phyloP scores from a whole-genome alignment of 208 protist species.

The Vickermania ingenoplastis region DNA sequence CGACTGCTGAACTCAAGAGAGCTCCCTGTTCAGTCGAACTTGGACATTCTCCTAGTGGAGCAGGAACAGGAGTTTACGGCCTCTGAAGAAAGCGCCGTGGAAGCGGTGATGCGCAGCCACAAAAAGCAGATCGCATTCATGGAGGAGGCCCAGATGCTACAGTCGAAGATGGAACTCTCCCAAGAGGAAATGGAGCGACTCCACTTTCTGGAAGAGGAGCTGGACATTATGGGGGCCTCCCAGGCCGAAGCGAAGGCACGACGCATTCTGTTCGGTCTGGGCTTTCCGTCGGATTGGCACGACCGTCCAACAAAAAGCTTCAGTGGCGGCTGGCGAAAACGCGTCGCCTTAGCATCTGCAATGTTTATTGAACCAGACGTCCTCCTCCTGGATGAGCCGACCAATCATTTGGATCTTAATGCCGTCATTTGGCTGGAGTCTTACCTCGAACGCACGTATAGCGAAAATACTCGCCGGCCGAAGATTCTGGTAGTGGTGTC shows the following conservation, averaged over 20 bases:
- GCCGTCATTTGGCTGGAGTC: slow-evolving; percentile 93
- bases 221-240: slow-evolving; percentile 90
- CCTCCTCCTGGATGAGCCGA: slow-evolving; percentile 96
- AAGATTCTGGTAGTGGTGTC: slow-evolving; percentile 94
- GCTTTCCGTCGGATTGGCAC: slow-evolving; percentile 90
- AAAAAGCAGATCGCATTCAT: slow-evolving; percentile 79
- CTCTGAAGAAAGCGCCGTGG: slow-evolving; percentile 61
- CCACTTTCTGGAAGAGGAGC: slow-evolving; percentile 83
- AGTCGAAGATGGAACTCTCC: slow-evolving; percentile 45
- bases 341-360: slow-evolving; percentile 90
- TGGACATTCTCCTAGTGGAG: slow-evolving; percentile 94
- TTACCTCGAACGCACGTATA: slow-evolving; percentile 79
- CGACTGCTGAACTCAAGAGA: slow-evolving; percentile 72
- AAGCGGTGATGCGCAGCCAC: slow-evolving; percentile 88
- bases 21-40: slow-evolving; percentile 85
- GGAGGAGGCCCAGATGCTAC: slow-evolving; percentile 62
- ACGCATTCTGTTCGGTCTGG: slow-evolving; percentile 88
- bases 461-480: slow-evolving; percentile 61
- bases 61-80: slow-evolving; percentile 93
- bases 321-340: slow-evolving; percentile 88
- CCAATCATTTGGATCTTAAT: slow-evolving; percentile 96
- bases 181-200: slow-evolving; percentile 67
- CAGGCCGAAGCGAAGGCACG: slow-evolving; percentile 79
- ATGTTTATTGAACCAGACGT: slow-evolving; percentile 93
- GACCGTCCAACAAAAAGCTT: slow-evolving; percentile 84